Base-by-base conservation (phyloP, 345 rosid genomes). In the Populus ilicifolia region DNA sequence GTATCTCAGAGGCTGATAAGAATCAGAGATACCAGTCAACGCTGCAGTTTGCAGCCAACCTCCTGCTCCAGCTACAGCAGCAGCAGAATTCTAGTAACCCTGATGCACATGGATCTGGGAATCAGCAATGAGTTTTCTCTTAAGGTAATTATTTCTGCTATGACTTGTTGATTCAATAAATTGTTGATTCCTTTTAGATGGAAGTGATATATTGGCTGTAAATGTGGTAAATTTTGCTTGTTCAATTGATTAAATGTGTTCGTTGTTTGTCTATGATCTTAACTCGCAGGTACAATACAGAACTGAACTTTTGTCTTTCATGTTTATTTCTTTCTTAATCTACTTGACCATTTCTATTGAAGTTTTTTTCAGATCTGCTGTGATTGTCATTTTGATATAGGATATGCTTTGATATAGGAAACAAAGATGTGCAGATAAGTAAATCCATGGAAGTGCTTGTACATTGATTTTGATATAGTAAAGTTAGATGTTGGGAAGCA, bases 11-110 rank as follows among this genome's bases (percentile, higher is more conserved):
- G 82, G 88, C 73, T n/a, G 97, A 92, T 81, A 93, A 92, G 80
- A 90, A 92, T 79, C 94, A 93, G 85, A 84, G 92, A 30, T 96
- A 96, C 80, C 98, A 96, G 77, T 96, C 96, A 75, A 93, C 99
- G 0, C 84, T 96, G 70, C 94, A 93, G 80, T 84, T 96, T 86
- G 99, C 99, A 8, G 98, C 99, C 18, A 91, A 70, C 81, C 96
- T 96, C 75, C 99, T 96, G 80, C 92, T 85, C 33, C 98, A 91
- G 84, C 86, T 96, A 84, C 97, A 96, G 80, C 96, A 91, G 78
- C 90, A 87, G 72, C 36, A 33, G 36, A 75, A 80, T 18, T 44
- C 84, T 5, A 75, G 67, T 54, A 79, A 39, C 50, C 43, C 80
- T 30, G 71, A 74, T 14, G 80, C 46, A 16, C 74, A 13, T n/a